Percentiles rank a stretch among this genome's conserved stretches.
These are phyloP conservation scores for Colletotrichum limetticola DNA, from an alignment of 2,329 filamentous ascomycete genomes.

Conservation along the genomic window DNA sequence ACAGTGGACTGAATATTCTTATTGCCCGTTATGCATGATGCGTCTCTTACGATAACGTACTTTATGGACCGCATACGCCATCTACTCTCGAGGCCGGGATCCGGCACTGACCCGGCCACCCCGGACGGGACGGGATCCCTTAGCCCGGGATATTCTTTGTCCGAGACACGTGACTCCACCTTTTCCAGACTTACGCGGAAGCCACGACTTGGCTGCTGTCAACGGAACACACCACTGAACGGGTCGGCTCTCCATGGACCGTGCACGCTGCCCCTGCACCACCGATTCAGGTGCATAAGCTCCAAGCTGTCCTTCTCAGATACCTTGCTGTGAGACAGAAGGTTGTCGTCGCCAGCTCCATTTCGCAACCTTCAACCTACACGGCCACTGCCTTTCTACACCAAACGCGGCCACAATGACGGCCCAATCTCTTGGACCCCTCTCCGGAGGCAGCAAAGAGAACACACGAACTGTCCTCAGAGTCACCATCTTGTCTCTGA, in stretches of 20 bases:
- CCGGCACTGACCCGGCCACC: not conserved
- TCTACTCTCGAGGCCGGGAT: not conserved
- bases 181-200: not conserved
- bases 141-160: slow-evolving; percentile 18
- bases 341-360: slow-evolving; percentile 30
- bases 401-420: slow-evolving; percentile 55
- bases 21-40: not conserved
- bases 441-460: slow-evolving; percentile 82
- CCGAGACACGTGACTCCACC: slow-evolving; percentile 25
- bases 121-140: not conserved
- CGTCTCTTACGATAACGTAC: too few relatives aligned
- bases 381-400: slow-evolving; percentile 34
- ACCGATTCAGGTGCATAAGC: slow-evolving; percentile 44
- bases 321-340: slow-evolving; percentile 30
- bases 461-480: slow-evolving; percentile 88
- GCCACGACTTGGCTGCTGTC: slow-evolving; percentile 13
- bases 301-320: slow-evolving; percentile 57
- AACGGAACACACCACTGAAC: slow-evolving; percentile 9
- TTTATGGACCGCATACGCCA: not conserved
- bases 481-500: slow-evolving; percentile 89
- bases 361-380: slow-evolving; percentile 33
- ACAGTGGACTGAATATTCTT: not conserved
- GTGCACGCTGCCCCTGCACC: slow-evolving; percentile 30
- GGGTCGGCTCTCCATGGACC: slow-evolving; percentile 26
- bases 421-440: slow-evolving; percentile 59